These are phyloP conservation scores for Thinopyrum elongatum DNA, from an alignment of 176 grass and related monocot genomes.

Conservation along the genomic window DNA sequence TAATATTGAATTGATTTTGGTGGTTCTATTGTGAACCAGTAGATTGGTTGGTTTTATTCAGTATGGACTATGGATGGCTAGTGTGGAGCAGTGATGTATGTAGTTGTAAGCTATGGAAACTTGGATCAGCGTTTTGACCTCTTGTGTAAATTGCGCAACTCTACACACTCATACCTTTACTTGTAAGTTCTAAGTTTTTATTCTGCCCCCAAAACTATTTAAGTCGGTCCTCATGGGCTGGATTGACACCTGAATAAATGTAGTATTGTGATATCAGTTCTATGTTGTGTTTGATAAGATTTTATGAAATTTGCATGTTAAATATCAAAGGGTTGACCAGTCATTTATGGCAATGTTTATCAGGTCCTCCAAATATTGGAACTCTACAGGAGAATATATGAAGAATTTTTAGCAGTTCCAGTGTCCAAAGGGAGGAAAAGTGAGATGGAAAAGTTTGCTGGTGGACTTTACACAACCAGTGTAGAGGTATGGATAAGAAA, in stretches of 20 bases:
- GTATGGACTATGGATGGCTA: not conserved
- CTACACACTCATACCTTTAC: not conserved
- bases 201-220: not conserved
- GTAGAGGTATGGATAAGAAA: constrained; percentile 70
- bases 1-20: not conserved
- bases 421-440: constrained; percentile 91
- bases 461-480: constrained; percentile 89
- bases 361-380: constrained; percentile 98
- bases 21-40: not conserved
- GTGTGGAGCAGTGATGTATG: not conserved
- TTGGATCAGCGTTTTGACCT: not conserved
- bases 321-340: not conserved
- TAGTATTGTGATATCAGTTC: not conserved
- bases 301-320: not conserved
- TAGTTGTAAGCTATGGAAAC: not conserved
- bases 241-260: not conserved
- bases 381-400: constrained; percentile 87
- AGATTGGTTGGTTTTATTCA: not conserved
- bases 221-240: not conserved
- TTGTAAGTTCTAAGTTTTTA: not conserved
- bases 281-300: not conserved
- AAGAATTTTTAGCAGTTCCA: constrained; percentile 95
- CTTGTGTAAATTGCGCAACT: not conserved
- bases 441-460: constrained; percentile 96
- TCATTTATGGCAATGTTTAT: constrained; percentile 19